These are phyloP conservation scores for Neurospora sublineolata DNA, from an alignment of 495 filamentous ascomycete species.

Conservation along the genomic window DNA sequence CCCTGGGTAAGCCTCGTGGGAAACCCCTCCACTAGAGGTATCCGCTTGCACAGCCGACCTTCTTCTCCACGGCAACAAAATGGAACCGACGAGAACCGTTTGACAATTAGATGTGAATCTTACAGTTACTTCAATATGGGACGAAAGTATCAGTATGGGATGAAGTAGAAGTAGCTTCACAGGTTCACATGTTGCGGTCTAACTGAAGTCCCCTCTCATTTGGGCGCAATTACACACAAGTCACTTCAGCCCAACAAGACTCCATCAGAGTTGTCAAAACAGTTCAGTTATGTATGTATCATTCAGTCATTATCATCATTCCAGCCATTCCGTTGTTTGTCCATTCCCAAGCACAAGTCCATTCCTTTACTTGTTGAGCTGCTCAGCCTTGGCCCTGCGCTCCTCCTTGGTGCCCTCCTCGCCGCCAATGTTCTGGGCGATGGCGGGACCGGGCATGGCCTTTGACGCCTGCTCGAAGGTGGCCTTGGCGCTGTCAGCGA, in stretches of 20 bases:
- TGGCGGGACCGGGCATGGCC: conserved; percentile 39
- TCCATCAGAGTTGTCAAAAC: neutral
- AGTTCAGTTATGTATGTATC: neutral
- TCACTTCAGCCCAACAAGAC: neutral
- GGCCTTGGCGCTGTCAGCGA: conserved; percentile 15
- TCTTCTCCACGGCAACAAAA: neutral
- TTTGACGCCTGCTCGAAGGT: conserved; percentile 30
- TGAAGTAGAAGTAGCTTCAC: neutral
- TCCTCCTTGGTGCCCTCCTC: conserved; percentile 57
- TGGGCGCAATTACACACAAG: neutral
- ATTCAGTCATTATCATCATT: neutral
- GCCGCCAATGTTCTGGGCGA: conserved; percentile 33
- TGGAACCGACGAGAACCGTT: neutral
- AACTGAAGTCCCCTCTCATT: neutral
- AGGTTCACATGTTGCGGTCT: neutral
- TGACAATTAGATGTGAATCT: neutral
- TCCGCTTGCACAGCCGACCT: neutral
- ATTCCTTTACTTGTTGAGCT: conserved; percentile 47
- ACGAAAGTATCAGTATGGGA: neutral
- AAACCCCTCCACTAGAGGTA: neutral
- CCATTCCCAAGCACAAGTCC: neutral
- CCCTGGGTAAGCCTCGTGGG: neutral
- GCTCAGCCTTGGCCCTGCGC: conserved; percentile 48
- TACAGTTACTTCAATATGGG: neutral
- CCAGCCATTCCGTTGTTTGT: neutral